Conservation (phyloP, 2,329 filamentous ascomycete genomes). For the Helotiales sp. region DNA sequence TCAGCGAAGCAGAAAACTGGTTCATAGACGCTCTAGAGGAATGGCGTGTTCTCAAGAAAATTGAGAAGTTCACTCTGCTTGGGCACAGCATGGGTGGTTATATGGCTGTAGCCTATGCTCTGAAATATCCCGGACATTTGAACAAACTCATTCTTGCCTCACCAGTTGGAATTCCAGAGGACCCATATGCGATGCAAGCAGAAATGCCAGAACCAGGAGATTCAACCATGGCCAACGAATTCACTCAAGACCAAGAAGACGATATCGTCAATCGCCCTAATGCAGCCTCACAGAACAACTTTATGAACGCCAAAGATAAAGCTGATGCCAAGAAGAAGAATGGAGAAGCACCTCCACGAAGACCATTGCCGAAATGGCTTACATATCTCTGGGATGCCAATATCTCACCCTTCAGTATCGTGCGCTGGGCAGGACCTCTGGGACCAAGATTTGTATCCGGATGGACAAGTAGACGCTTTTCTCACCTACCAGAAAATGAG, state of each 20-base stretch:
- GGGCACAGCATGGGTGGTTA: conserved; percentile 95
- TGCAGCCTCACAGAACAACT: conserved; percentile 44
- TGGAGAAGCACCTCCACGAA: conserved; percentile 34
- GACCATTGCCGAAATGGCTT: conserved; percentile 79
- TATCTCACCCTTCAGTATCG: conserved; percentile 88
- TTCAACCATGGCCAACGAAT: conserved; percentile 74
- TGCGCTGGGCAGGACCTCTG: conserved; percentile 84
- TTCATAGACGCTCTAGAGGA: conserved; percentile 96
- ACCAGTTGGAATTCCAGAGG: conserved; percentile 90
- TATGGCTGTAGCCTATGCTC: conserved; percentile 88
- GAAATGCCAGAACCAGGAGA: conserved; percentile 75
- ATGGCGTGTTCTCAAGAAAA: conserved; percentile 84
- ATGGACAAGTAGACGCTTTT: conserved; percentile 92
- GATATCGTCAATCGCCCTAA: conserved; percentile 42
- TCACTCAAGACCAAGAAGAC: conserved; percentile 69
- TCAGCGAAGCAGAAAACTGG: conserved; percentile 88
- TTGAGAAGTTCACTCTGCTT: conserved; percentile 90
- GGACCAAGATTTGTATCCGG: conserved; percentile 90
- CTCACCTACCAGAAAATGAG: conserved; percentile 78
- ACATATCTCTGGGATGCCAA: conserved; percentile 97
- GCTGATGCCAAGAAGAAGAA: conserved; percentile 39
- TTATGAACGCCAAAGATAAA: conserved; percentile 49
- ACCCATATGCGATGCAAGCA: conserved; percentile 83
- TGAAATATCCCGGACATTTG: conserved; percentile 91
- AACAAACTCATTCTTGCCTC: conserved; percentile 97